Percentiles rank a stretch among this genome's conserved stretches.
Conservation (phyloP, 768 basidiomycete genomes). For the Pulveroboletus sp. region DNA sequence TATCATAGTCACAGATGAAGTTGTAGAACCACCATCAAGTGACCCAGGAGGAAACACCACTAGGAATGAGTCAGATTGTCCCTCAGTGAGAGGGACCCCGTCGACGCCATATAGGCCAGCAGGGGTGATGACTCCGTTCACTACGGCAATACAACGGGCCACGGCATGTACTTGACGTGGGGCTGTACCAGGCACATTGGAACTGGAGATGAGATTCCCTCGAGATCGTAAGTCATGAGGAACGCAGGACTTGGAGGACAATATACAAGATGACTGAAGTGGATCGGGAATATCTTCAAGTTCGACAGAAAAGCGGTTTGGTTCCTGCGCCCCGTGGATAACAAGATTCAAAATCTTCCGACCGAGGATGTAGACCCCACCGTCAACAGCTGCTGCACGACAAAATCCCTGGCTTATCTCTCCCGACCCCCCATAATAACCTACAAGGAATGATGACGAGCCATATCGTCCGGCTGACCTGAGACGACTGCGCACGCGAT, state of each 20-base stretch:
- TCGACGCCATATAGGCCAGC: slow-evolving; percentile 27
- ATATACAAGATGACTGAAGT: slow-evolving; percentile 50
- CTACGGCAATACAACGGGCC: slow-evolving; percentile 48
- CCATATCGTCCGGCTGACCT: slow-evolving; percentile 84
- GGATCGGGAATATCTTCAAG: slow-evolving; percentile 60
- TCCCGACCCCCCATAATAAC: slow-evolving; percentile 90
- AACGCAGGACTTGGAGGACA: slow-evolving; percentile 42
- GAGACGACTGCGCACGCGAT: slow-evolving; percentile 69
- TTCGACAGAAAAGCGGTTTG: slow-evolving; percentile 37
- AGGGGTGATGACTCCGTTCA: slow-evolving; percentile 34
- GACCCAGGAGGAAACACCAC: slow-evolving; percentile 73
- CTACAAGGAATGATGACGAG: slow-evolving; percentile 83
- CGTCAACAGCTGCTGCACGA: slow-evolving; percentile 79
- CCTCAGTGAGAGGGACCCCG: slow-evolving; percentile 11
- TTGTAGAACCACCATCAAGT: slow-evolving; percentile 42
- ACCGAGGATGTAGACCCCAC: slow-evolving; percentile 70
- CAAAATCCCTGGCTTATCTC: slow-evolving; percentile 91
- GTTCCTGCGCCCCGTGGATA: slow-evolving; percentile 13
- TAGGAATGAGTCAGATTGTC: slow-evolving; percentile 53
- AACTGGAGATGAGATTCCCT: slow-evolving; percentile 15
- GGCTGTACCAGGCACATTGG: neutral
- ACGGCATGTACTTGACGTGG: slow-evolving; percentile 19
- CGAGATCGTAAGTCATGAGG: slow-evolving; percentile 25
- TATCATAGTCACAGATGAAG: slow-evolving; percentile 53
- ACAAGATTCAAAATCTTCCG: slow-evolving; percentile 34